Percentiles rank a stretch among this genome's conserved stretches.
phyloP scores from a whole-genome alignment of 371 early-diverging fungal genomes.

The Capniomyces stellatus region DNA sequence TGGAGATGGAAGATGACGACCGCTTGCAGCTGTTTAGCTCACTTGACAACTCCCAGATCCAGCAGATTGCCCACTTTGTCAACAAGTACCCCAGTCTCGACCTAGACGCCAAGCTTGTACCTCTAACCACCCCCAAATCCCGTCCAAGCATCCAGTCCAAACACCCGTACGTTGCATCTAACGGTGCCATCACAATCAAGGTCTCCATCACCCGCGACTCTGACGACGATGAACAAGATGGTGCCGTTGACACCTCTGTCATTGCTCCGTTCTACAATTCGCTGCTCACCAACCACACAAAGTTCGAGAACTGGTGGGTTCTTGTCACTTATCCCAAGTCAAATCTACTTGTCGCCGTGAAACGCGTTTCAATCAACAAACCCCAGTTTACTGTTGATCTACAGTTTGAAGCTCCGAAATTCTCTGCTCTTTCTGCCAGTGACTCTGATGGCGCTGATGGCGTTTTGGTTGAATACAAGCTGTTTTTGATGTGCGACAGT shows the following conservation, averaged over 20 bases:
- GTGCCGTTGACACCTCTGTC: slow-evolving; percentile 19
- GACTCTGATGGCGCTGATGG: background rate
- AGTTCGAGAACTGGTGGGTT: slow-evolving; percentile 95
- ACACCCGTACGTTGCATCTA: slow-evolving; percentile 26
- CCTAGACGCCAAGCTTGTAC: slow-evolving; percentile 28
- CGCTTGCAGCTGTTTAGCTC: slow-evolving; percentile 43
- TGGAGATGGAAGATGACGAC: slow-evolving; percentile 80
- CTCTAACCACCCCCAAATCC: too few species aligned
- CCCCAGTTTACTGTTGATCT: slow-evolving; percentile 36
- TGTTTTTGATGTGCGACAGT: slow-evolving; percentile 85
- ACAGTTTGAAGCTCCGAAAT: slow-evolving; percentile 3
- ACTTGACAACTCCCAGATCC: slow-evolving; percentile 41
- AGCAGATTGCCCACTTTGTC: slow-evolving; percentile 67
- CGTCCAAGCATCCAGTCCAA: background rate
- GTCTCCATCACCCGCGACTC: slow-evolving; percentile 62
- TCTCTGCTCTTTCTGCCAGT: background rate
- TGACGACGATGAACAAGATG: slow-evolving; percentile 49
- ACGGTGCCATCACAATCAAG: slow-evolving; percentile 38
- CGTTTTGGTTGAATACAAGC: slow-evolving; percentile 42
- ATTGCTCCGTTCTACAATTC: slow-evolving; percentile 35
- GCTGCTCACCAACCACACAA: slow-evolving; percentile 76
- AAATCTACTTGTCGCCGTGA: slow-evolving; percentile 73
- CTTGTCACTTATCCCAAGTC: slow-evolving; percentile 65
- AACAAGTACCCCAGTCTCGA: slow-evolving; percentile 92
- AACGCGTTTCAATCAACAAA: slow-evolving; percentile 55